phyloP scores from a whole-genome alignment of 2,329 filamentous ascomycete species.

The Fusarium sp. region DNA sequence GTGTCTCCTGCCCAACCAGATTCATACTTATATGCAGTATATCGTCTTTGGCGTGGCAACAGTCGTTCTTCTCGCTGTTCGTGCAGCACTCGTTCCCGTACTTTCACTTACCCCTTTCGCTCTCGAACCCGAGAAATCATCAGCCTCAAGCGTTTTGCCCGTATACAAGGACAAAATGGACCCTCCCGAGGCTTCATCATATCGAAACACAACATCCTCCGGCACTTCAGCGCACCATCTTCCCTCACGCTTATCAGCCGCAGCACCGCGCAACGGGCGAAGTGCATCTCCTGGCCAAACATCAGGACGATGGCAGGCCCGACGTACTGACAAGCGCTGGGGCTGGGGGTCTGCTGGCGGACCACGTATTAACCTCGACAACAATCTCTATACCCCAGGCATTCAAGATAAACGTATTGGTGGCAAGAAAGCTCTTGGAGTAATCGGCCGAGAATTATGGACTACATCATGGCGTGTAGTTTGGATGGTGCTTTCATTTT shows the following conservation, averaged over 20 bases:
- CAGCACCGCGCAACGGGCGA: slow-evolving; percentile 35
- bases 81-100: slow-evolving; percentile 67
- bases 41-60: slow-evolving; percentile 68
- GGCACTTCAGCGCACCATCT: slow-evolving; percentile 43
- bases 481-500: slow-evolving; percentile 72
- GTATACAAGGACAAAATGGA: slow-evolving; percentile 67
- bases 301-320: slow-evolving; percentile 42
- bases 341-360: slow-evolving; percentile 58
- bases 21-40: slow-evolving; percentile 86
- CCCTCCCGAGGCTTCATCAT: slow-evolving; percentile 45
- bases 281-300: slow-evolving; percentile 37
- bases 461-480: slow-evolving; percentile 70
- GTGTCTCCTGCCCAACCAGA: slow-evolving; percentile 89
- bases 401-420: slow-evolving; percentile 41
- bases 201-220: slow-evolving; percentile 36
- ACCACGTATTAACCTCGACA: slow-evolving; percentile 66
- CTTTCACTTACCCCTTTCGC: slow-evolving; percentile 66
- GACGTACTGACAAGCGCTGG: slow-evolving; percentile 50
- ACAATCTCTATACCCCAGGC: slow-evolving; percentile 58
- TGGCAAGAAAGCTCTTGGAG: slow-evolving; percentile 51
- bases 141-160: slow-evolving; percentile 49
- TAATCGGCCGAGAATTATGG: slow-evolving; percentile 70
- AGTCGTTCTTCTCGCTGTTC: slow-evolving; percentile 61
- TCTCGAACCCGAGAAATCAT: slow-evolving; percentile 54
- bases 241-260: slow-evolving; percentile 38